phyloP scores from a whole-genome alignment of 1,139 yeast species.

The Hansenula sp. region DNA sequence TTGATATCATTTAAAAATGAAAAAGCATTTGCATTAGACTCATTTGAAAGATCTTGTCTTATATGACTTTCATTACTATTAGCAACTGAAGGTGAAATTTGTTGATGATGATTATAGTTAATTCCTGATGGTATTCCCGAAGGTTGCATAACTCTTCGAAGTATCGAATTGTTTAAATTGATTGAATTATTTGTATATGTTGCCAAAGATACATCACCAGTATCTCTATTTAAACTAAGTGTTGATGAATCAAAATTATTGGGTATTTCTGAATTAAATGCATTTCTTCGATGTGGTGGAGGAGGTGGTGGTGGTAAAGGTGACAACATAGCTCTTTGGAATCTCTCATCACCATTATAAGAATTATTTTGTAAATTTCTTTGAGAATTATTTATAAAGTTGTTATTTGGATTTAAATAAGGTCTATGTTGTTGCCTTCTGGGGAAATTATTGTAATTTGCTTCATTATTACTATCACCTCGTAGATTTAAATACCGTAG shows the following conservation, averaged over 20 bases:
- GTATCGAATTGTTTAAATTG: background rate
- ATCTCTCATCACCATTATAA: background rate
- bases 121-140: background rate
- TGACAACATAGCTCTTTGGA: background rate
- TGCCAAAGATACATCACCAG: conserved; percentile 1
- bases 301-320: conserved; percentile 1
- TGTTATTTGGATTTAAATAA: background rate
- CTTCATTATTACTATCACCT: background rate
- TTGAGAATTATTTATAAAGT: background rate
- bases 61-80: conserved; percentile 1
- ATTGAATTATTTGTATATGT: conserved; percentile 1
- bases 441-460: background rate
- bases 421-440: background rate
- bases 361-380: background rate
- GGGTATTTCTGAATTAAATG: background rate
- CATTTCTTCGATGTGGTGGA: background rate
- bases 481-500: background rate
- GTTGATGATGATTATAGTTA: conserved; percentile 1
- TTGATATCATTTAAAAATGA: conserved; percentile 7
- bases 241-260: background rate
- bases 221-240: conserved; percentile 1
- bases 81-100: background rate
- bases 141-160: conserved; percentile 3
- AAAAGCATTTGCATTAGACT: background rate
- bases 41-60: background rate